phyloP scores from a whole-genome alignment of 257 asterid genomes.

The Solanum ossicruentum region DNA sequence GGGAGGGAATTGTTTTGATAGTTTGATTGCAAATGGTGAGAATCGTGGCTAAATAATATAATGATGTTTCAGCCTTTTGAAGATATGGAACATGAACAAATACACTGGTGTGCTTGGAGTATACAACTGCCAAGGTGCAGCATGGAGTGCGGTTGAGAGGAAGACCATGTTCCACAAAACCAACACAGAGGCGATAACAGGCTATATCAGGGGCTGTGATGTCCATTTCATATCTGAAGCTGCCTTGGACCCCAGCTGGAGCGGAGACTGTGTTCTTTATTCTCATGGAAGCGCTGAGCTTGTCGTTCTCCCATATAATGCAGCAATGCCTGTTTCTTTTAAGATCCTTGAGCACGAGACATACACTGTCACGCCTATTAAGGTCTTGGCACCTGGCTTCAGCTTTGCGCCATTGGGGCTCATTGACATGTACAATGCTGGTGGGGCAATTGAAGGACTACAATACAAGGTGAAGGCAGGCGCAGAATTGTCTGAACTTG shows the following conservation, averaged over 20 bases:
- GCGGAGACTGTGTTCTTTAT: conserved; percentile 49
- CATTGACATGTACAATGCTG: conserved; percentile 66
- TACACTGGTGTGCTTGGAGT: conserved; percentile 65
- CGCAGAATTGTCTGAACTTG: conserved; percentile 17
- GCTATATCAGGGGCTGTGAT: conserved; percentile 54
- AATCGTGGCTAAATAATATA: background rate
- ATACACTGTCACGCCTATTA: conserved; percentile 55
- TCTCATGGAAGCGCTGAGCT: conserved; percentile 29
- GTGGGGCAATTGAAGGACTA: conserved; percentile 66
- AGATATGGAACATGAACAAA: conserved; percentile 93
- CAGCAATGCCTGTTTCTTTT: conserved; percentile 57
- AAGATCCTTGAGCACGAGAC: conserved; percentile 76
- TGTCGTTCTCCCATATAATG: conserved; percentile 31
- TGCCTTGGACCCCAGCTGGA: conserved; percentile 48
- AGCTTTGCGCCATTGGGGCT: conserved; percentile 69
- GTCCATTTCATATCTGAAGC: conserved; percentile 55
- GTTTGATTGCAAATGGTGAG: background rate
- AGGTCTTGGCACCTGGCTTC: conserved; percentile 29
- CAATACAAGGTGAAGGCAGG: conserved; percentile 28
- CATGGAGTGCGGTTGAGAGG: conserved; percentile 62
- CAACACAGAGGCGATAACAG: conserved; percentile 38
- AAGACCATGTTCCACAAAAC: conserved; percentile 73
- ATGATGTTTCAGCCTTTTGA: conserved; percentile 39
- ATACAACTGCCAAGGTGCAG: conserved; percentile 93
- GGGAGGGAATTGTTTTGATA: background rate